phyloP scores from a whole-genome alignment of 805 yeast species.

The Wickerhamiella azymoides region DNA sequence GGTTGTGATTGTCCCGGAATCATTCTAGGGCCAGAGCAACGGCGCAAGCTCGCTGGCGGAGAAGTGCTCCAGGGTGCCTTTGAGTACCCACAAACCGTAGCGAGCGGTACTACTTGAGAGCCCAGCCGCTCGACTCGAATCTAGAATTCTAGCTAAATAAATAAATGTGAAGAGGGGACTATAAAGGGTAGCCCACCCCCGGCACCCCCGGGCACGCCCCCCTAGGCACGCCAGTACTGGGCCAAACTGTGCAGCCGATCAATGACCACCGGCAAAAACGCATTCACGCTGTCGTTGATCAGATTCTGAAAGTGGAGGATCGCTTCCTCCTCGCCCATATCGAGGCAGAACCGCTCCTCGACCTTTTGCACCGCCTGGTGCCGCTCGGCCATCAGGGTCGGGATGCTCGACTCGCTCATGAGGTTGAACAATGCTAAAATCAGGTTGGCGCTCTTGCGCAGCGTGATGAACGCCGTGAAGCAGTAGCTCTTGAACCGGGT shows the following conservation, averaged over 20 bases:
- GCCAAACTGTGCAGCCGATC: constrained; percentile 92
- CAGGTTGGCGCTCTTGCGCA: constrained; percentile 78
- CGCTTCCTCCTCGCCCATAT: constrained; percentile 92
- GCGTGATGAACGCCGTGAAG: constrained; percentile 81
- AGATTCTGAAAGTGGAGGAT: constrained; percentile 85
- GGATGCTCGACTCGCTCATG: constrained; percentile 87
- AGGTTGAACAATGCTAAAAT: constrained; percentile 82
- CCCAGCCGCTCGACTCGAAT: too few species aligned
- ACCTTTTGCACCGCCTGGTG: constrained; percentile 80
- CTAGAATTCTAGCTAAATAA: too few species aligned
- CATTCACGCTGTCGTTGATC: constrained; percentile 88
- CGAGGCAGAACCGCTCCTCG: constrained; percentile 84
- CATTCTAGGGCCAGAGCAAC: too few species aligned
- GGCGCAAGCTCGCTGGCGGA: too few species aligned
- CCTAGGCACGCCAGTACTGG: constrained; percentile 87
- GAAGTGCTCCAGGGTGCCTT: too few species aligned
- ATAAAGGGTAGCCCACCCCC: too few species aligned
- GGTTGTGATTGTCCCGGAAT: too few species aligned
- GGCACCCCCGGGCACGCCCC: too few species aligned
- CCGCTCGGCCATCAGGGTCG: constrained; percentile 75
- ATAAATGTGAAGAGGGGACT: too few species aligned
- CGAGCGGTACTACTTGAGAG: too few species aligned
- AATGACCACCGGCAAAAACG: constrained; percentile 85
- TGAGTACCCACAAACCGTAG: too few species aligned
- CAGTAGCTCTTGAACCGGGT: constrained; percentile 82